Conservation (phyloP, 2,329 filamentous ascomycete genomes). For the Emmonsiellopsis sp. region DNA sequence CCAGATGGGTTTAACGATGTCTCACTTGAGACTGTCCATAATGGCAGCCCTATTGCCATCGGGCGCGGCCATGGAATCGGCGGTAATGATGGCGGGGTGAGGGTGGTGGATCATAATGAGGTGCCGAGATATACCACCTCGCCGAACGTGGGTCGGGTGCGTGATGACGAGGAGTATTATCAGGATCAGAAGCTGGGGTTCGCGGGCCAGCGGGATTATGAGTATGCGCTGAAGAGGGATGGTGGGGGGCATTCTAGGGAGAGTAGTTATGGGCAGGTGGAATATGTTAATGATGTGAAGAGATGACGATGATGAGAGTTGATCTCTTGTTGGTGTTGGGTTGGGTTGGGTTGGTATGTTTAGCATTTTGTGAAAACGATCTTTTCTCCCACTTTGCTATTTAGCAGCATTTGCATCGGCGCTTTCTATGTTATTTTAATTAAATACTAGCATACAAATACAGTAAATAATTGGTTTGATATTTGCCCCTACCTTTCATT, state of each 20-base stretch:
- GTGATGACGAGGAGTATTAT: slow-evolving; percentile 18
- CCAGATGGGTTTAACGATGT: slow-evolving; percentile 26
- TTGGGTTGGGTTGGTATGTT: not conserved
- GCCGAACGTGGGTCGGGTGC: slow-evolving; percentile 5
- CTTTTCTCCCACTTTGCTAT: too few species aligned
- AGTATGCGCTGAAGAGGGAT: slow-evolving; percentile 19
- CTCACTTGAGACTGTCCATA: slow-evolving; percentile 18
- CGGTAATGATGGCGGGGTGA: slow-evolving; percentile 13
- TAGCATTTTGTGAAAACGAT: not conserved
- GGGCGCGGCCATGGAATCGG: slow-evolving; percentile 2
- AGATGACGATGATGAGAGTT: slow-evolving; percentile 2
- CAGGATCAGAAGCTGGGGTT: slow-evolving; percentile 35
- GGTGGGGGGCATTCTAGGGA: slow-evolving; percentile 16
- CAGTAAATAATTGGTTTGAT: too few species aligned
- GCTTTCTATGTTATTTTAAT: too few species aligned
- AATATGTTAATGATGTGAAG: slow-evolving; percentile 28
- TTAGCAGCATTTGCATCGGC: too few species aligned
- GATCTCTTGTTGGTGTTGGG: slow-evolving; percentile 4
- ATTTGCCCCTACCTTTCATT: too few species aligned
- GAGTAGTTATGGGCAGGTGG: slow-evolving; percentile 25
- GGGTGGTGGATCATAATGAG: not conserved
- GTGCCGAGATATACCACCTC: slow-evolving; percentile 17
- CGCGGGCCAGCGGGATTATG: slow-evolving; percentile 28
- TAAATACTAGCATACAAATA: too few species aligned
- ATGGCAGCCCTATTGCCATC: too few species aligned